These are phyloP conservation scores for Casuarina equisetifolia DNA, from an alignment of 306 rosid species.

Conservation along the genomic window DNA sequence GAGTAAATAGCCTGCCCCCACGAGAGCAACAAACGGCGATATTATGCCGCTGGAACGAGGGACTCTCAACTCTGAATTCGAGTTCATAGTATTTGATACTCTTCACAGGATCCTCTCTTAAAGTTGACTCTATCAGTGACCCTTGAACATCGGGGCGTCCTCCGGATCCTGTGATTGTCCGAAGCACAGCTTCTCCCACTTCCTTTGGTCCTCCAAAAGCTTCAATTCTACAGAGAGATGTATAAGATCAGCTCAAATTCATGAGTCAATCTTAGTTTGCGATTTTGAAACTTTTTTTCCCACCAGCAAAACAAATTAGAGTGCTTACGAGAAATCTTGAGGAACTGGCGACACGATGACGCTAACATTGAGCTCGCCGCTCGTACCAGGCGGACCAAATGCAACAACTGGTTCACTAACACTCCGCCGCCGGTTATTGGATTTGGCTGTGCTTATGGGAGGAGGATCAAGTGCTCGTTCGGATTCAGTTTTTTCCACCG, in stretches of 20 bases:
- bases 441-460: constrained; percentile 34
- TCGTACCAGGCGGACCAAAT: constrained; percentile 84
- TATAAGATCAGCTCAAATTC: neutral
- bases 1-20: constrained; percentile 62
- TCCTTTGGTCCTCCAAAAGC: constrained; percentile 85
- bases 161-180: constrained; percentile 59
- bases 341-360: constrained; percentile 78
- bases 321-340: constrained; percentile 76
- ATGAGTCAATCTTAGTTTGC: neutral
- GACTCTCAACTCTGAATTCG: constrained; percentile 79
- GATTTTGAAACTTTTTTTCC: neutral
- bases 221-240: constrained; percentile 57
- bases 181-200: constrained; percentile 77
- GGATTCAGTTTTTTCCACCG: constrained; percentile 62
- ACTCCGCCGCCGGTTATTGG: constrained; percentile 40
- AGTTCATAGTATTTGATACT: constrained; percentile 63
- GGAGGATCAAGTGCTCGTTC: constrained; percentile 86
- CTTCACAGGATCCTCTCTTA: constrained; percentile 54
- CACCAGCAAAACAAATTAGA: neutral
- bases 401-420: constrained; percentile 71
- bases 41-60: constrained; percentile 63
- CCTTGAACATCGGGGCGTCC: constrained; percentile 62
- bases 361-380: constrained; percentile 89
- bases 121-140: constrained; percentile 51
- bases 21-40: constrained; percentile 68